phyloP scores from a whole-genome alignment of 2,329 filamentous ascomycete genomes.

The Botrytis porri region DNA sequence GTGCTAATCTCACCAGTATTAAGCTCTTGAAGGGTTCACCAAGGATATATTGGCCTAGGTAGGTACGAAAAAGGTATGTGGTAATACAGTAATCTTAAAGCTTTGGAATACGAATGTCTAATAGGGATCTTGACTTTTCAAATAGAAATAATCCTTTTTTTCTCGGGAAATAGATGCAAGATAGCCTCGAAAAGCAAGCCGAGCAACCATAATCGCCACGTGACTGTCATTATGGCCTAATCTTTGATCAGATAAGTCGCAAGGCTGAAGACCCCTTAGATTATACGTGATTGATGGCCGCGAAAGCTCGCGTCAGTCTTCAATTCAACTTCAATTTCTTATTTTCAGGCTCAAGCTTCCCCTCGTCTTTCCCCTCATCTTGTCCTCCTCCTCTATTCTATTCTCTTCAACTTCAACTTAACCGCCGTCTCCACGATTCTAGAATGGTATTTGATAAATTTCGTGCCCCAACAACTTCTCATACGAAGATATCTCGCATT shows the following conservation, averaged over 20 bases:
- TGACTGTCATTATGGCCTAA: background rate
- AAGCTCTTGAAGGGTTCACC: background rate
- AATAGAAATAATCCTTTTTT: background rate
- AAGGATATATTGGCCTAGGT: background rate
- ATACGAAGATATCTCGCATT: background rate
- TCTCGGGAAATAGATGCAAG: background rate
- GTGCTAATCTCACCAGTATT: background rate
- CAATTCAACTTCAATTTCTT: background rate
- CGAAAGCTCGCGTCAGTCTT: conserved; percentile 4
- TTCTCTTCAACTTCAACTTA: background rate
- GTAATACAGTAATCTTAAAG: too few relatives aligned
- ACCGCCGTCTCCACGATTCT: background rate
- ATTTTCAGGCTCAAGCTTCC: background rate
- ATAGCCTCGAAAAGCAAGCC: background rate
- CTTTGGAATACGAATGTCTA: background rate
- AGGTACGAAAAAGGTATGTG: too few relatives aligned
- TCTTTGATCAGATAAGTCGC: background rate
- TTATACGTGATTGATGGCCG: conserved; percentile 3
- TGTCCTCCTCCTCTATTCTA: background rate
- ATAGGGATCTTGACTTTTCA: background rate
- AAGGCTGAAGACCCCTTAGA: background rate
- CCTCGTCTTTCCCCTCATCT: background rate
- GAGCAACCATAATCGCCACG: background rate
- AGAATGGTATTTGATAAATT: background rate
- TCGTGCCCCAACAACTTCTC: background rate